Conservation (phyloP, 441 rosid genomes). For the Mallotus repandus region DNA sequence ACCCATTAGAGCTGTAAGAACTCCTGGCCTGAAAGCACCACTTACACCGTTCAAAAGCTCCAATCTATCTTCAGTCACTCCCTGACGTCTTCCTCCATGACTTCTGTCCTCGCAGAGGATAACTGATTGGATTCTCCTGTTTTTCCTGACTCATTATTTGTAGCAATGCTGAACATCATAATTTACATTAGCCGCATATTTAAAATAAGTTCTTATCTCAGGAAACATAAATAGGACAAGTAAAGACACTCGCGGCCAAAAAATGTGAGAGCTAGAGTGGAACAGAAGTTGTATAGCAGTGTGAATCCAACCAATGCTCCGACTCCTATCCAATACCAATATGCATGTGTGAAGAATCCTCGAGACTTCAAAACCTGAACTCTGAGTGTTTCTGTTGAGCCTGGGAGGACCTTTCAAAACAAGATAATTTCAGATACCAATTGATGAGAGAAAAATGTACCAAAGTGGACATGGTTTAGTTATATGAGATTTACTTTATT, state of each 20-base stretch:
- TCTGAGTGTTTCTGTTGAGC: constrained; percentile 47
- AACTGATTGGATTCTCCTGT: constrained; percentile 1
- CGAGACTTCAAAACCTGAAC: constrained; percentile 48
- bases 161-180: constrained; percentile 43
- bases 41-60: constrained; percentile 70
- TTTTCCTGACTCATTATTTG: constrained; percentile 4
- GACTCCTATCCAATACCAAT: constrained; percentile 81
- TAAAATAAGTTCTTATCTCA: background rate
- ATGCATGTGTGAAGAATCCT: constrained; percentile 47
- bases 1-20: constrained; percentile 91
- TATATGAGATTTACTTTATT: constrained; percentile 41
- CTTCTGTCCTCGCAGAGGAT: too few species aligned
- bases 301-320: constrained; percentile 56
- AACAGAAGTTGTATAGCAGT: constrained; percentile 50
- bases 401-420: constrained; percentile 28
- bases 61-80: constrained; percentile 49
- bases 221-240: background rate
- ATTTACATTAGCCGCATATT: background rate
- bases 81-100: constrained; percentile 31
- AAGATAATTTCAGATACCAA: constrained; percentile 8
- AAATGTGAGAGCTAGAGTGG: constrained; percentile 57
- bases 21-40: constrained; percentile 90
- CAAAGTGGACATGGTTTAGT: constrained; percentile 3
- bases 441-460: background rate
- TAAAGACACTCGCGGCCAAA: constrained; percentile 47